A percentile compares a stretch with the other conserved stretches of the same genome.
These are phyloP conservation scores for Russula compacta DNA, from an alignment of 768 basidiomycete genomes.

Conservation along the genomic window DNA sequence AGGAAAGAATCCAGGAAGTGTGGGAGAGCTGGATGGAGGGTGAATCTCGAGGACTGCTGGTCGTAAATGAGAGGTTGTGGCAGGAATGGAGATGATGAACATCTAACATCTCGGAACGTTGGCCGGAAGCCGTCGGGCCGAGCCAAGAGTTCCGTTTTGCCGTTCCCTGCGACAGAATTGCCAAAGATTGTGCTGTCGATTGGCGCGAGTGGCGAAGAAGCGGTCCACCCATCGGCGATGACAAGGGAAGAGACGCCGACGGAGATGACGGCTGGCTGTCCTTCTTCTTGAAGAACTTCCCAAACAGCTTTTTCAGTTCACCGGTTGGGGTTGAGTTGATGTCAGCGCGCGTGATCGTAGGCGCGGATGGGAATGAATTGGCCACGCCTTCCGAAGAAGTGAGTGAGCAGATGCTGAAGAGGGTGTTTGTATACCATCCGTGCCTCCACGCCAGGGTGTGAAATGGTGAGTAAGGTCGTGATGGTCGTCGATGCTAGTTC, in stretches of 20 bases:
- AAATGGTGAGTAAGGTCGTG: neutral
- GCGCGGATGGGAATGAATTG: constrained; percentile 17
- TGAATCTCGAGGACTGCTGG: constrained; percentile 60
- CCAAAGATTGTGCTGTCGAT: neutral
- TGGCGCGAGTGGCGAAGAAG: constrained; percentile 5
- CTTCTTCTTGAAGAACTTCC: constrained; percentile 63
- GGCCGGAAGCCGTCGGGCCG: constrained; percentile 5
- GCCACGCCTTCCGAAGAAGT: constrained; percentile 12
- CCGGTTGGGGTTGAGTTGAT: constrained; percentile 24
- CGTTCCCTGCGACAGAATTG: neutral
- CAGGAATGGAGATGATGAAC: constrained; percentile 4
- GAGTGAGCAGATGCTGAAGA: constrained; percentile 18
- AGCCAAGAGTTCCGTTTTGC: constrained; percentile 21
- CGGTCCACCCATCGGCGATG: constrained; percentile 1
- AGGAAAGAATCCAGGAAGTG: too few species aligned
- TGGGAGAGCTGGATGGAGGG: constrained; percentile 47
- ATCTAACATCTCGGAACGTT: constrained; percentile 5
- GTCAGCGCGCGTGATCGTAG: constrained; percentile 21
- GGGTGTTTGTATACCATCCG: constrained; percentile 14
- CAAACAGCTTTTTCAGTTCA: constrained; percentile 53
- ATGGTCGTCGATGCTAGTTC: constrained; percentile 26
- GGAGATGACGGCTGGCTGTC: constrained; percentile 22
- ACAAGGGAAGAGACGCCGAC: constrained; percentile 2
- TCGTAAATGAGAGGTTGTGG: constrained; percentile 24
- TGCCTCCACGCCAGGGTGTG: neutral